Conservation (phyloP, 306 rosid species). For the Ormosia semicastrata region DNA sequence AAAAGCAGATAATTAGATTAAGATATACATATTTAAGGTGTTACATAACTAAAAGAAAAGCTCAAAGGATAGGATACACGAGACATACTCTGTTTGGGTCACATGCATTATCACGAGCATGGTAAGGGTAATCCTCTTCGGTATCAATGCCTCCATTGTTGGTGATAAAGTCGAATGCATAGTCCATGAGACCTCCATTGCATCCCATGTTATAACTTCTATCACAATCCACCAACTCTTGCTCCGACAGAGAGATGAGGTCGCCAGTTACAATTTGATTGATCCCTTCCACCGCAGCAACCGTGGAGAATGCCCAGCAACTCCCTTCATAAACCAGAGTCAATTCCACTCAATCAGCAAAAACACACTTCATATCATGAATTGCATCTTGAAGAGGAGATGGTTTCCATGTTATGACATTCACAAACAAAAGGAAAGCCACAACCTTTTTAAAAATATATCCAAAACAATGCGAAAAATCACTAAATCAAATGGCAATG, state of each 20-base stretch:
- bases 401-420: not conserved
- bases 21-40: not conserved
- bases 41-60: not conserved
- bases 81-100: conserved; percentile 60
- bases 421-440: not conserved
- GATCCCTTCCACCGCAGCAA: conserved; percentile 85
- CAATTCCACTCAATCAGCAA: not conserved
- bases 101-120: conserved; percentile 59
- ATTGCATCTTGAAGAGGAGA: not conserved
- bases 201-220: conserved; percentile 73
- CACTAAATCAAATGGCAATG: not conserved
- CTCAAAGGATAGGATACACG: not conserved
- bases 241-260: conserved; percentile 67
- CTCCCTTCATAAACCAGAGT: conserved; percentile 63
- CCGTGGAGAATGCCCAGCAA: conserved; percentile 92
- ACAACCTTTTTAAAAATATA: not conserved
- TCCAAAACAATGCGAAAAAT: not conserved
- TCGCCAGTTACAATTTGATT: conserved; percentile 73
- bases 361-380: not conserved
- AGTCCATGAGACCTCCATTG: conserved; percentile 95
- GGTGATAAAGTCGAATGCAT: conserved; percentile 69
- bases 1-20: not conserved
- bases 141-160: conserved; percentile 89
- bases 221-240: conserved; percentile 92
- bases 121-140: conserved; percentile 76